phyloP scores from a whole-genome alignment of 2,329 filamentous ascomycete genomes.

The Phialocephala subalpina region DNA sequence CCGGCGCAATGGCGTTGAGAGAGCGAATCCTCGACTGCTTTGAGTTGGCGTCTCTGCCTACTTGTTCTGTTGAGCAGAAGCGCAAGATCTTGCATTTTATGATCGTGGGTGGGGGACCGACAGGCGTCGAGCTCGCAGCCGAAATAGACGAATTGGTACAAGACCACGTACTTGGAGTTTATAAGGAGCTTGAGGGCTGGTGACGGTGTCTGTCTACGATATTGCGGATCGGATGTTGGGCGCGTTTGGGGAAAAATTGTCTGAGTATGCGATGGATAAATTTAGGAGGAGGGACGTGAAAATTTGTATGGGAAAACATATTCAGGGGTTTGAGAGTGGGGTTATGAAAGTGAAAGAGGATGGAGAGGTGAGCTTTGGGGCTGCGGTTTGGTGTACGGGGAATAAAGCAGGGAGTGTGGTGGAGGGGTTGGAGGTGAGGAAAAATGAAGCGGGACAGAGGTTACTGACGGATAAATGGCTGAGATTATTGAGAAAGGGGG shows the following conservation, averaged over 20 bases:
- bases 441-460: constrained; percentile 53
- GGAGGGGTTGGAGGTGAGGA: constrained; percentile 36
- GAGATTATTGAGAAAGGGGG: constrained; percentile 55
- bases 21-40: constrained; percentile 70
- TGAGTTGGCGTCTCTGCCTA: constrained; percentile 72
- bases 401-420: constrained; percentile 72
- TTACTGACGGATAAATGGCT: constrained; percentile 70
- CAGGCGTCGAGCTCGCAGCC: constrained; percentile 75
- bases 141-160: constrained; percentile 77
- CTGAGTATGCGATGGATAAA: constrained; percentile 71
- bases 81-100: constrained; percentile 75
- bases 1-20: constrained; percentile 75
- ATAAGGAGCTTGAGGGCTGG: constrained; percentile 65
- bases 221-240: constrained; percentile 76
- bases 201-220: constrained; percentile 76
- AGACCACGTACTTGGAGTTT: constrained; percentile 70
- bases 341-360: constrained; percentile 46
- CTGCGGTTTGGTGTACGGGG: constrained; percentile 76
- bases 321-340: constrained; percentile 50
- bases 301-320: constrained; percentile 73
- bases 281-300: constrained; percentile 72
- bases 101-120: constrained; percentile 74
- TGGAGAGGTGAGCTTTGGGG: constrained; percentile 50
- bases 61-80: constrained; percentile 60
- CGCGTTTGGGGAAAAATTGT: constrained; percentile 76